These are phyloP conservation scores for Paramyrothecium sp. DNA, from an alignment of 2,329 filamentous ascomycete species.

Conservation along the genomic window DNA sequence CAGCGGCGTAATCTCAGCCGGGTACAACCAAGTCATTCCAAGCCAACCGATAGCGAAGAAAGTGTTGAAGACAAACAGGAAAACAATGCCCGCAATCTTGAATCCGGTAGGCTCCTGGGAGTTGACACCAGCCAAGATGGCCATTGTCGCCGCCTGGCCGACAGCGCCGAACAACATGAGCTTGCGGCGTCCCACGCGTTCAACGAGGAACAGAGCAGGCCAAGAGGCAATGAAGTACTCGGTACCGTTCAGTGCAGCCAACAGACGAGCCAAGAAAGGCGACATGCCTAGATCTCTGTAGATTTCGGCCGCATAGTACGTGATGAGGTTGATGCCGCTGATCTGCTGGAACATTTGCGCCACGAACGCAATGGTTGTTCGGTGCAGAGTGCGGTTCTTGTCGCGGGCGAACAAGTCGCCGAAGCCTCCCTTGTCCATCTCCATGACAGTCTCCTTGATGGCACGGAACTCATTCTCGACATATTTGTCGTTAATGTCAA, in stretches of 20 bases:
- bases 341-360: conserved; percentile 66
- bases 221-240: conserved; percentile 64
- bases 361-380: conserved; percentile 59
- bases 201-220: conserved; percentile 60
- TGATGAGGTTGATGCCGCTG: conserved; percentile 61
- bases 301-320: conserved; percentile 61
- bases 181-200: conserved; percentile 64
- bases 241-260: conserved; percentile 39
- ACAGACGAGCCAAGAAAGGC: conserved; percentile 56
- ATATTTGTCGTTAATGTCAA: conserved; percentile 54
- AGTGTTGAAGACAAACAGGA: conserved; percentile 61
- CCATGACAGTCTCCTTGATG: conserved; percentile 67
- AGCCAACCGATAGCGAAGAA: conserved; percentile 61
- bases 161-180: conserved; percentile 70
- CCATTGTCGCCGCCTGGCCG: conserved; percentile 64
- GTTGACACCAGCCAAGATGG: conserved; percentile 57
- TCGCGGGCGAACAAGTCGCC: conserved; percentile 56
- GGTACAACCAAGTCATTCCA: conserved; percentile 62
- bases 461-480: conserved; percentile 57
- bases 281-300: conserved; percentile 54
- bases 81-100: conserved; percentile 62
- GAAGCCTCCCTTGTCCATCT: conserved; percentile 62
- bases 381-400: conserved; percentile 55
- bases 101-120: conserved; percentile 45
- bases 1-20: conserved; percentile 65